Percentiles rank a stretch among this genome's conserved stretches.
These are phyloP conservation scores for Cicer bijugum DNA, from an alignment of 306 rosid species.

Conservation along the genomic window DNA sequence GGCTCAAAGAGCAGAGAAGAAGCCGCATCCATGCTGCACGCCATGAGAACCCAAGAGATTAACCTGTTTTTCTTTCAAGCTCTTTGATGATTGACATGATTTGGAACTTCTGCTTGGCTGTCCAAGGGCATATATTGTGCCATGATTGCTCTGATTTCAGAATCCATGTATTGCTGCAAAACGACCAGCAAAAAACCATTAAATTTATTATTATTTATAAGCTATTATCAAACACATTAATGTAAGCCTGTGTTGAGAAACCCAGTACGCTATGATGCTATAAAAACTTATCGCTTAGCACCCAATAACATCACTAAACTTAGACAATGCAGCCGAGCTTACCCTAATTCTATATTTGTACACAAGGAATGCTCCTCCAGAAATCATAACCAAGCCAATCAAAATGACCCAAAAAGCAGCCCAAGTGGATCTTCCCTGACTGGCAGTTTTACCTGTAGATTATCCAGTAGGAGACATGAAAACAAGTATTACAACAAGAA, in stretches of 20 bases:
- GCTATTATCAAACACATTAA: constrained; percentile 11
- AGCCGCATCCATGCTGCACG: constrained; percentile 49
- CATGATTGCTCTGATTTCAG: constrained; percentile 96
- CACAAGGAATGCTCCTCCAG: constrained; percentile 85
- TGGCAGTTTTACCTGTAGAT: constrained; percentile 78
- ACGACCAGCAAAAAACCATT: constrained; percentile 40
- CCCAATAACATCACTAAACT: constrained; percentile 39
- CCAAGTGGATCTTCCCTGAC: constrained; percentile 73
- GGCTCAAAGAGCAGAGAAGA: constrained; percentile 42
- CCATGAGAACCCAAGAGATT: constrained; percentile 42
- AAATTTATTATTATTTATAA: constrained; percentile 1
- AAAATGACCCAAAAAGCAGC: constrained; percentile 80
- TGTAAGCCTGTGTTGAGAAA: constrained; percentile 6
- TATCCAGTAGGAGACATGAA: constrained; percentile 27
- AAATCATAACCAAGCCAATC: constrained; percentile 79
- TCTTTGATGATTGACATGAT: constrained; percentile 59
- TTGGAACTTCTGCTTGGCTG: constrained; percentile 84
- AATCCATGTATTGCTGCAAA: constrained; percentile 95
- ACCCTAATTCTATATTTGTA: constrained; percentile 95
- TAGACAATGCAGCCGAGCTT: constrained; percentile 44
- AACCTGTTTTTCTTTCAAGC: constrained; percentile 46
- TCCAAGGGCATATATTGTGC: constrained; percentile 97
- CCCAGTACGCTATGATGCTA: neutral
- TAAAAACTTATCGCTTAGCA: constrained; percentile 22
- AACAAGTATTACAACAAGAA: constrained; percentile 36